Evolutionary conservation across 2,329 filamentous ascomycete species (phyloP).

Genomic region (Verticillium nubilum): DNA sequence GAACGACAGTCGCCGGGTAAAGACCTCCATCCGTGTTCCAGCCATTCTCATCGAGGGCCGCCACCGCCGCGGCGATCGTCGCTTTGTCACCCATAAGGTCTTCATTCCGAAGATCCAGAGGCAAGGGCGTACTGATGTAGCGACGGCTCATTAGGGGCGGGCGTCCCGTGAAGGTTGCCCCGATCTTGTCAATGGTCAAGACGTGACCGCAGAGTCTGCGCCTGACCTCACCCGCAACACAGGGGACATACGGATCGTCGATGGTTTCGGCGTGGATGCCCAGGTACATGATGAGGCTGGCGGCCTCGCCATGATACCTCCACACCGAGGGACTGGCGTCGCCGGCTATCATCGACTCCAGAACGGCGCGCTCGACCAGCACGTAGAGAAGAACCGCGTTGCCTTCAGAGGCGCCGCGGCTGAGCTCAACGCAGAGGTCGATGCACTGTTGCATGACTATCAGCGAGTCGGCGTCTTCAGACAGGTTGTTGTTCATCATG

Average conservation of each 20-base stretch:
- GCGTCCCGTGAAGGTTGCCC: slow-evolving; percentile 45
- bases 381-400: slow-evolving; percentile 33
- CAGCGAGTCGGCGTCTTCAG: neutral
- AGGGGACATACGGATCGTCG: slow-evolving; percentile 20
- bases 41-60: slow-evolving; percentile 38
- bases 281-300: slow-evolving; percentile 28
- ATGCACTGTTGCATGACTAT: neutral
- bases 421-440: neutral
- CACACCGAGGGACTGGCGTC: slow-evolving; percentile 33
- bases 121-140: slow-evolving; percentile 47
- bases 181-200: slow-evolving; percentile 42
- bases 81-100: slow-evolving; percentile 38
- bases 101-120: slow-evolving; percentile 47
- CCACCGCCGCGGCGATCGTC: slow-evolving; percentile 26
- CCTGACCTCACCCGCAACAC: slow-evolving; percentile 27
- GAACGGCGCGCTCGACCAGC: slow-evolving; percentile 21
- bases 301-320: slow-evolving; percentile 29
- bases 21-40: slow-evolving; percentile 44
- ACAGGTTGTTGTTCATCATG: neutral
- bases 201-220: slow-evolving; percentile 27
- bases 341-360: slow-evolving; percentile 31
- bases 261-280: slow-evolving; percentile 24
- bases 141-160: slow-evolving; percentile 47
- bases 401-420: slow-evolving; percentile 6
- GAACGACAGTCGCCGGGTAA: slow-evolving; percentile 35